A percentile compares a stretch with the other conserved stretches of the same genome.
Conservation (phyloP, 129 eudicot genomes). For the Pulicaria dysenterica region DNA sequence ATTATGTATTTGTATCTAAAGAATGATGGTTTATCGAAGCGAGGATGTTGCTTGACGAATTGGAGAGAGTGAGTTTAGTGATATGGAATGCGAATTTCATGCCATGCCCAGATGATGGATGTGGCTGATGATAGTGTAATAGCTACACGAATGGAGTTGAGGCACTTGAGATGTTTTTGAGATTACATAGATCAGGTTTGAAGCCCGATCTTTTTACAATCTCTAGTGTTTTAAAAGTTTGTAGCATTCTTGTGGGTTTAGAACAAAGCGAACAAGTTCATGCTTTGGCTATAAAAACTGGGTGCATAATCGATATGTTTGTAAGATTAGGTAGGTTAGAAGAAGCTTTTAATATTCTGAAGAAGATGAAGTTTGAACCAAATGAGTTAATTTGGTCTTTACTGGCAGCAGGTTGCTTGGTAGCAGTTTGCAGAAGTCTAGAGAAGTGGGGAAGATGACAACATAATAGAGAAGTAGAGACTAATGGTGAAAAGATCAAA, state of each 20-base stretch:
- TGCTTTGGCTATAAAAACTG: constrained; percentile 66
- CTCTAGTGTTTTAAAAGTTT: constrained; percentile 68
- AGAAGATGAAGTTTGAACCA: constrained; percentile 65
- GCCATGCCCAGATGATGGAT: constrained; percentile 82
- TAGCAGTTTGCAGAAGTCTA: constrained; percentile 71
- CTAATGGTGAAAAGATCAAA: too few species aligned
- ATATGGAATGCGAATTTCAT: constrained; percentile 94
- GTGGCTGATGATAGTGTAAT: constrained; percentile 46
- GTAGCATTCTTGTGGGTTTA: constrained; percentile 69
- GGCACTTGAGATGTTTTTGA: constrained; percentile 61
- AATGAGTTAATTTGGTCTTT: constrained; percentile 76
- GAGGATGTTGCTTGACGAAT: constrained; percentile 64
- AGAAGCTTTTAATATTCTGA: constrained; percentile 78
- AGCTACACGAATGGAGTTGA: constrained; percentile 61
- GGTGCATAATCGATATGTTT: constrained; percentile 82
- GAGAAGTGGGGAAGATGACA: too few species aligned
- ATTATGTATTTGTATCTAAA: constrained; percentile 82
- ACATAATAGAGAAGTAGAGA: too few species aligned
- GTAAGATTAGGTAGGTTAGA: constrained; percentile 79
- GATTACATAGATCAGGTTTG: constrained; percentile 57
- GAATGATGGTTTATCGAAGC: constrained; percentile 56
- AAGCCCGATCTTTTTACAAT: constrained; percentile 80
- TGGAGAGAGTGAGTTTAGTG: constrained; percentile 56
- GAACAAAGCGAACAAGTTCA: constrained; percentile 95
- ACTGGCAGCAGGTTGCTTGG: constrained; percentile 85